phyloP scores from a whole-genome alignment of 768 basidiomycete species.

The Pholiota conissans region DNA sequence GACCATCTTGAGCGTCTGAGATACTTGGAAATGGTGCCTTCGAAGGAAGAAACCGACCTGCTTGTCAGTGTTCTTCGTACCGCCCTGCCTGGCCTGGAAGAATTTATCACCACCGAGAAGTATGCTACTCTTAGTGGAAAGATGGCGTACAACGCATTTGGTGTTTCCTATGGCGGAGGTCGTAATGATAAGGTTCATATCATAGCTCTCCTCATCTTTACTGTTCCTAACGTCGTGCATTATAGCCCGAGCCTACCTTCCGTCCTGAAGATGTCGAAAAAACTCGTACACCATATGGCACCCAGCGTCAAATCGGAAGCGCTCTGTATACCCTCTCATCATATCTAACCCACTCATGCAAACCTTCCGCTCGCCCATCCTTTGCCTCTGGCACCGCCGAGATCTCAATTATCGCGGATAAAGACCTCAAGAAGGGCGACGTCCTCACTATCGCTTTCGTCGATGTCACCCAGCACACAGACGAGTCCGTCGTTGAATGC shows the following conservation, averaged over 20 bases:
- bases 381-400: constrained; percentile 70
- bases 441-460: constrained; percentile 77
- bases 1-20: constrained; percentile 80
- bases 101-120: constrained; percentile 64
- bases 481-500: constrained; percentile 53
- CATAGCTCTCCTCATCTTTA: background rate
- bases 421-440: constrained; percentile 72
- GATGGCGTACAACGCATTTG: constrained; percentile 77
- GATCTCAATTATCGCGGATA: constrained; percentile 66
- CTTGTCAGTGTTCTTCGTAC: constrained; percentile 54
- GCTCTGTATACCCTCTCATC: constrained; percentile 78
- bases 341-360: constrained; percentile 77
- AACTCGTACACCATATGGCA: constrained; percentile 78
- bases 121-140: constrained; percentile 64
- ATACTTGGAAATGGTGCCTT: constrained; percentile 55
- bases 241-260: constrained; percentile 49
- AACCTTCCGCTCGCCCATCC: constrained; percentile 62
- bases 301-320: constrained; percentile 71
- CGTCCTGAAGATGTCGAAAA: constrained; percentile 73
- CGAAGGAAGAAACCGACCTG: constrained; percentile 49
- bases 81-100: constrained; percentile 72
- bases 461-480: constrained; percentile 57
- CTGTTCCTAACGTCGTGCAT: background rate
- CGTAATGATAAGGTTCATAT: constrained; percentile 66
- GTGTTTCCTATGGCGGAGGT: constrained; percentile 66